Base-by-base conservation (phyloP, 2,329 filamentous ascomycete genomes). In the Penicillium decumbens region DNA sequence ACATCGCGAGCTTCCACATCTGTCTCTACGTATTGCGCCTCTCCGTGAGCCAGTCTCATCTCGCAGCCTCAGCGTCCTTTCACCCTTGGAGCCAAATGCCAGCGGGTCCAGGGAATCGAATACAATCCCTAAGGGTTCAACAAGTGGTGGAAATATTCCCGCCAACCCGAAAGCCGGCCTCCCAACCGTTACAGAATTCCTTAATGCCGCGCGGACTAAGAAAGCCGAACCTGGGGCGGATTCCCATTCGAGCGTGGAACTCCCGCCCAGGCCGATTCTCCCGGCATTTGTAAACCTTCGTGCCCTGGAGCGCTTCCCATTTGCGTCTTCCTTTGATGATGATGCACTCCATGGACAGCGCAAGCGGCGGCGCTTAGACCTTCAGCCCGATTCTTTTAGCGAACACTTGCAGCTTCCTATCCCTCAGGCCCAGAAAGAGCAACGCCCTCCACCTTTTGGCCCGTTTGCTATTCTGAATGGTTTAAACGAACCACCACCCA, bases 401-500 rank as follows among this genome's bases (percentile, higher is more conserved):
- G 70, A 75, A 46, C 70, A 74, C 59, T 61, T 77, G 38, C 75
- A 76, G 52, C 60, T 77, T 9, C 75, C 75, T 18, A 74, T 74
- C 27, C 75, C 75, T 6, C 70, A 73, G 50, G 62, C 70, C n/a
- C 73, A 75, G 40, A 72, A 73, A 47, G 71, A 74, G 50, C 68
- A 70, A 47, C 69, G 73, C 41, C 69, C 64, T n/a, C 71, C 66
- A 37, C 69, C 73, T 6, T 72, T 75, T 58, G 67, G 72, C 23
- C 69, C 72, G 23, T 70, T 76, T 55, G 71, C 74, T 39, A 75
- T 76, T 51, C 65, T 85, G 9, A 82, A 82, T 59, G 81, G 81
- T 6, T 65, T 85, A 38, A 81, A 84, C 65, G 80, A 85, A 54
- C 82, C 82, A 2, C 82, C 82, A 12, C 81, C 81, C 7, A 79